Evolutionary conservation across 1,284 basidiomycete genomes (phyloP).

Genomic region (Puccinia novopanici): DNA sequence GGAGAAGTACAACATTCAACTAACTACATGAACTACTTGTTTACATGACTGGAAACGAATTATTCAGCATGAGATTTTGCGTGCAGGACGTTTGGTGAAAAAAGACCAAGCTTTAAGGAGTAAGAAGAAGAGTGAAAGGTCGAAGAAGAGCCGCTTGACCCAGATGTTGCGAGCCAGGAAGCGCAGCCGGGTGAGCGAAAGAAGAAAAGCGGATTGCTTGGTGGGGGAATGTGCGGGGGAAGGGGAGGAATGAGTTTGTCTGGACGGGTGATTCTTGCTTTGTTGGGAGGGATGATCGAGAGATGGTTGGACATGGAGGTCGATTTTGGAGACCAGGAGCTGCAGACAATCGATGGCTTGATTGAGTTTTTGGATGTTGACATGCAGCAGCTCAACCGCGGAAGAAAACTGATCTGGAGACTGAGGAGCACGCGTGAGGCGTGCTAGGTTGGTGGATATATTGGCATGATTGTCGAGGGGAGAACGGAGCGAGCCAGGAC

Average conservation of each 20-base stretch:
- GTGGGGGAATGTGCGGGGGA: background rate
- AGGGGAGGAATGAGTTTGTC: background rate
- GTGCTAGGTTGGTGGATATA: background rate
- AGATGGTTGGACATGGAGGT: background rate
- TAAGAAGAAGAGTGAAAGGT: conserved; percentile 16
- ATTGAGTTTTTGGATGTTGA: conserved; percentile 1
- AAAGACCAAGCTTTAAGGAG: conserved; percentile 1
- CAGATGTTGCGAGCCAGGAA: background rate
- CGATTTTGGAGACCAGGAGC: conserved; percentile 19
- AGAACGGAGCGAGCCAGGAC: background rate
- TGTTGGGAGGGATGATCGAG: background rate
- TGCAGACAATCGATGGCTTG: conserved; percentile 18
- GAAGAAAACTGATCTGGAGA: background rate
- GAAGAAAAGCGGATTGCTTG: background rate
- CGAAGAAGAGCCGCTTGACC: conserved; percentile 7
- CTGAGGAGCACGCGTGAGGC: background rate
- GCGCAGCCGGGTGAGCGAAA: background rate
- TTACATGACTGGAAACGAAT: background rate
- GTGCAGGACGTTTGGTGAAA: background rate
- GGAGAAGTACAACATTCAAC: background rate
- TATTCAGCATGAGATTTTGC: background rate
- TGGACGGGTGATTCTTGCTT: background rate
- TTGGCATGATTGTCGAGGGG: background rate
- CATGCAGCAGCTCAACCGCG: background rate
- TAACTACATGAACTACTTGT: background rate